Evolutionary conservation across 2,329 filamentous ascomycete species (phyloP), one percentile per base, ranked within the genome.

Genomic region (Microdochium trichocladiopsis): DNA sequence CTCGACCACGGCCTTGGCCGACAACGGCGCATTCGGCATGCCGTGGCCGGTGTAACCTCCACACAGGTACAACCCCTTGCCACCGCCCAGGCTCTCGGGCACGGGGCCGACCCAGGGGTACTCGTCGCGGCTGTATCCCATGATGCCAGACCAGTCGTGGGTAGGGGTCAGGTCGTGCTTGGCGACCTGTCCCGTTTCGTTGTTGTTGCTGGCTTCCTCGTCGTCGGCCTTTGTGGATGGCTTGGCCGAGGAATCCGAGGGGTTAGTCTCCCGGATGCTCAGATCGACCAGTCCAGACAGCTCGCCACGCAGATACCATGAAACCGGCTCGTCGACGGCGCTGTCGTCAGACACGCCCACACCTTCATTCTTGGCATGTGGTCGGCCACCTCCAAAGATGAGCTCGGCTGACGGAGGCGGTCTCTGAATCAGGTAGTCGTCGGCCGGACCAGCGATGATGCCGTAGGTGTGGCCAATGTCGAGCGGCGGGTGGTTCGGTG

Each of bases 71-170:
- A 89, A 57, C 0, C 84, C 83, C 2, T 74, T 64, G 18, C 67
- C 72, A n/a, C 76, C 81, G 4, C 78, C 69, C 23, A 78, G 57
- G 5, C 64, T 60, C 33, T 68, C 68, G 0, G 84, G 83, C n/a
- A 91, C 79, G 10, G 70, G 67, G 0, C 88, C 88, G 2, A 92
- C 84, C 83, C 84, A 91, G 0, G 88, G 87, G 50, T 77, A 66
- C 0, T 77, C 72, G 63, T 92, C 88, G 6, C 82, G 72, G 25
- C 80, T 83, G 66, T 83, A 91, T 0, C 85, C 88, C 88, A 91
- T 92, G 58, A 91, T 87, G 0, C 88, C 88, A 2, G 86, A 88
- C 88, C 88, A 93, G 63, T 88, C 82, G 63, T 78, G 81, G 25
- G 77, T 68, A 10, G 79, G 75, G 22, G 69, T 61, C 21, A 88